Evolutionary conservation across 1,139 yeast genomes (phyloP).

Genomic region (Ogataea hybrid): DNA sequence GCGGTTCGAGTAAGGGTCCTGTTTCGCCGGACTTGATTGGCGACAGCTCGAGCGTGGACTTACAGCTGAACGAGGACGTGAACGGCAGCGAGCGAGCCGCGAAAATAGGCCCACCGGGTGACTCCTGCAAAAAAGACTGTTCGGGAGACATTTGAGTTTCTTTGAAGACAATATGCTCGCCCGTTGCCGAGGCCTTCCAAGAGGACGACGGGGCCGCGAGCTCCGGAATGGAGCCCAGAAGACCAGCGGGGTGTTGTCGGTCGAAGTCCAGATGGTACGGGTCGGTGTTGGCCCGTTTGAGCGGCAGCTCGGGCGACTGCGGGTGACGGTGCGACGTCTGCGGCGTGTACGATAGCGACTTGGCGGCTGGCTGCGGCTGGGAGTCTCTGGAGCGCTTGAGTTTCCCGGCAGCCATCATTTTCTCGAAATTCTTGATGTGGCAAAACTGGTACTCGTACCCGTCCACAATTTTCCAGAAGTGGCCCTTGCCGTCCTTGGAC

Average conservation of each 20-base stretch:
- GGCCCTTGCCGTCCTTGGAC: conserved; percentile 95
- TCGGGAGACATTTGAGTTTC: conserved; percentile 18
- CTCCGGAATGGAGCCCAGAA: conserved; percentile 34
- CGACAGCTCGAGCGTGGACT: conserved; percentile 60
- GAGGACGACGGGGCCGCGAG: conserved; percentile 40
- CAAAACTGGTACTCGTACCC: conserved; percentile 84
- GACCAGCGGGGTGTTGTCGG: not conserved
- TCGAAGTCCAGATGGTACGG: conserved; percentile 2
- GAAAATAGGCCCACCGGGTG: conserved; percentile 22
- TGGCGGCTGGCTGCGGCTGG: conserved; percentile 13
- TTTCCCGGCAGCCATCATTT: conserved; percentile 15
- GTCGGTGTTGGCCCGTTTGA: conserved; percentile 17
- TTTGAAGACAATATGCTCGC: conserved; percentile 33
- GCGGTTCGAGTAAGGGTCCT: conserved; percentile 62
- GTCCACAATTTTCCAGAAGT: conserved; percentile 87
- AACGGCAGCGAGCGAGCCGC: conserved; percentile 23
- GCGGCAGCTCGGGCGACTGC: conserved; percentile 1
- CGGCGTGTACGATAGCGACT: conserved; percentile 12
- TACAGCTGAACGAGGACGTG: conserved; percentile 62
- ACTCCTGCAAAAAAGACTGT: conserved; percentile 19
- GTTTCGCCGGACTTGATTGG: conserved; percentile 50
- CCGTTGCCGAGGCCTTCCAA: conserved; percentile 38
- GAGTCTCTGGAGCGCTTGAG: conserved; percentile 10
- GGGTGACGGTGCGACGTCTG: not conserved
- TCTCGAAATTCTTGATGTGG: conserved; percentile 46